Evolutionary conservation across 768 basidiomycete species (phyloP), one percentile per base, ranked within the genome.

Genomic region (Hericium coralloides): DNA sequence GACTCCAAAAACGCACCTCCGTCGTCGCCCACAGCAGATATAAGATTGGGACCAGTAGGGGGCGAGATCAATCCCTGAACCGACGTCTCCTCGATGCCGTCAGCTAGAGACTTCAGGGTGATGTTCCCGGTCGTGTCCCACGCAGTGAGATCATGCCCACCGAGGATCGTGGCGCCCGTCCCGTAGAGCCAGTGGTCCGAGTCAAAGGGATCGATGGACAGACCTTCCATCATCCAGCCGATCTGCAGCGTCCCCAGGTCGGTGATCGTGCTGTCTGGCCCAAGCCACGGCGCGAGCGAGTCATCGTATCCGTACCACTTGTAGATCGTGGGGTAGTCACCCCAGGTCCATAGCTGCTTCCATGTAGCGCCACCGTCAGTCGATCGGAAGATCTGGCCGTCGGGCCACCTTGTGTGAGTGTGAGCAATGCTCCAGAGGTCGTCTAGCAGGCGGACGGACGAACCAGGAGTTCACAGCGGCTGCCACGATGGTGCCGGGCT

Each of bases 161-260:
- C 84, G 47, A 82, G 79, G 39, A 87, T 74, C 3, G 84, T 85
- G 14, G 72, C 76, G 25, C 85, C 84, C 15, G 85, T 87, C n/a
- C 85, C 83, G 65, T 85, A 85, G 18, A 86, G 68, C 80, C 82
- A 84, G 65, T 85, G 83, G 63, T 85, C 78, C 1, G 80, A 82
- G 65, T 87, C 79, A 62, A 85, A 82, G 0, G 84, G 84, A 66
- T 87, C 78, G 49, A 85, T 85, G 20, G 69, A 73, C 49, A 84
- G 66, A 72, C 81, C 69, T 73, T 86, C 83, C 78, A 86, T 85
- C 84, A 84, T 84, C 83, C 83, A 85, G 10, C 84, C 83, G 49
- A 84, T 77, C 58, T 83, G 82, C 54, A 75, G 65, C 41, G 72
- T 70, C 4, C 77, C 77, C 15, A 72, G 64, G 20, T 69, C 74